These are phyloP conservation scores for Nannochloropsis granulata DNA, from an alignment of 108 stramenopile species.

Conservation along the genomic window DNA sequence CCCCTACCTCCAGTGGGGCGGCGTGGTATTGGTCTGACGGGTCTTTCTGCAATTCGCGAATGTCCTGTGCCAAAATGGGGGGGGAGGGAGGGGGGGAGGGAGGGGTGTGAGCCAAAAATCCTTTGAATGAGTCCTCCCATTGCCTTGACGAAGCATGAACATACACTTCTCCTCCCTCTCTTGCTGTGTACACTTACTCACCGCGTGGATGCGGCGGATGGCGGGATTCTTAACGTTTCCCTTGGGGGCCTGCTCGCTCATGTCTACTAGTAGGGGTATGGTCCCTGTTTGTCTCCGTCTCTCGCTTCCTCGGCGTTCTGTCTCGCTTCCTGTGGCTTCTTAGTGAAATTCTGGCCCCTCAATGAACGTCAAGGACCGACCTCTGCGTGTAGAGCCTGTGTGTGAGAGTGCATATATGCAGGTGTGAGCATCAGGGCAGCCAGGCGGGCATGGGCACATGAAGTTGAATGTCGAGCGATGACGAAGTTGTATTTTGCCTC, in stretches of 20 bases:
- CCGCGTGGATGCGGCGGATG: slow-evolving; percentile 26
- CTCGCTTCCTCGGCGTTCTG: too few relatives aligned
- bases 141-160: too few relatives aligned
- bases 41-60: slow-evolving; percentile 80
- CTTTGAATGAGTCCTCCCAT: background rate
- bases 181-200: background rate
- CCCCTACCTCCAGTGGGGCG: slow-evolving; percentile 63
- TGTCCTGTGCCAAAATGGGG: slow-evolving; percentile 35
- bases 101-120: background rate
- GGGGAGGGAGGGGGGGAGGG: background rate
- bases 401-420: too few relatives aligned
- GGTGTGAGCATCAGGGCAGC: too few relatives aligned
- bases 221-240: slow-evolving; percentile 25
- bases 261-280: background rate
- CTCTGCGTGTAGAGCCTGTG: too few relatives aligned
- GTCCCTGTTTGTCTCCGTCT: background rate
- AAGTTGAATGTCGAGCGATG: too few relatives aligned
- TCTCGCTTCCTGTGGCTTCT: too few relatives aligned
- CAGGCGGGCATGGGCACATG: too few relatives aligned
- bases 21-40: slow-evolving; percentile 83
- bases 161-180: too few relatives aligned
- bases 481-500: too few relatives aligned
- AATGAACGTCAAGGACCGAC: too few relatives aligned
- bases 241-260: background rate
- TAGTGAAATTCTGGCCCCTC: too few relatives aligned